A percentile compares a stretch with the other conserved stretches of the same genome.
These are phyloP conservation scores for Naganishia liquefaciens DNA, from an alignment of 1,284 basidiomycete species.

Conservation along the genomic window DNA sequence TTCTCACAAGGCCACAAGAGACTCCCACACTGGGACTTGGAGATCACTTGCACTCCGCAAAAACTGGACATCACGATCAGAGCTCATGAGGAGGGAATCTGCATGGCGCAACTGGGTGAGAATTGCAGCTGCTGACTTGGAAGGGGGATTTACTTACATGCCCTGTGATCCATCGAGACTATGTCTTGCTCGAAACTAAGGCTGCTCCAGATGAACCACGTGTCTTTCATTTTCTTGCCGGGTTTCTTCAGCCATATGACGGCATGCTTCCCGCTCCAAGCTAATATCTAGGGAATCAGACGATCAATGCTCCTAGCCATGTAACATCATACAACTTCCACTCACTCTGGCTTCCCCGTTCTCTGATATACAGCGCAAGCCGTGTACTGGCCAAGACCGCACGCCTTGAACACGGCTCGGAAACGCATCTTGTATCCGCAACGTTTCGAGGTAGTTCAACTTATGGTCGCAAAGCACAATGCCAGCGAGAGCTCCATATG, in stretches of 20 bases:
- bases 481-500: conserved; percentile 21
- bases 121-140: background rate
- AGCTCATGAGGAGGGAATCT: conserved; percentile 6
- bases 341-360: background rate
- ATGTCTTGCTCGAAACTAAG: conserved; percentile 40
- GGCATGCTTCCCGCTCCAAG: conserved; percentile 46
- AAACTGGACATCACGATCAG: background rate
- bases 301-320: background rate
- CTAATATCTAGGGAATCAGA: conserved; percentile 42
- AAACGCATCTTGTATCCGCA: conserved; percentile 22
- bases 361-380: conserved; percentile 4
- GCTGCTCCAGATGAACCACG: conserved; percentile 12
- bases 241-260: conserved; percentile 44
- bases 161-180: conserved; percentile 39
- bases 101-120: background rate
- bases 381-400: conserved; percentile 3
- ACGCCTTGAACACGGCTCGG: conserved; percentile 10
- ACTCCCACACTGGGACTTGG: conserved; percentile 15
- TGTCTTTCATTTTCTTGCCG: conserved; percentile 1
- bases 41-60: conserved; percentile 5
- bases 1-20: conserved; percentile 10
- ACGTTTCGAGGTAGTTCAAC: conserved; percentile 13
- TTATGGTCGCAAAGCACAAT: conserved; percentile 16
- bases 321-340: too few species aligned
- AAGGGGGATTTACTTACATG: conserved; percentile 36